phyloP scores from a whole-genome alignment of 78 protist species.

The Cavenderia fasciculata region DNA sequence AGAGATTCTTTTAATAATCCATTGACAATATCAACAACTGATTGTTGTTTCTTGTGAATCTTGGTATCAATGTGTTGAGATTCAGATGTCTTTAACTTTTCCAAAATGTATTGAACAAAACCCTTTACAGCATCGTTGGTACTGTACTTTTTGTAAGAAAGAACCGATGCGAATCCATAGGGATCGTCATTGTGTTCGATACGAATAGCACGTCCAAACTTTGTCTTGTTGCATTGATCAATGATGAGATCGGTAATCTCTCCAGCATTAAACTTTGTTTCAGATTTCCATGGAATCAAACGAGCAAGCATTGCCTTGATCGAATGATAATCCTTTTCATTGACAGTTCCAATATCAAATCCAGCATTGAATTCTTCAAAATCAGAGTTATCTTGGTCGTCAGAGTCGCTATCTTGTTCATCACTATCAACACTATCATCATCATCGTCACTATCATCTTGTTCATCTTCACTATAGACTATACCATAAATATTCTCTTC shows the following conservation, averaged over 20 bases:
- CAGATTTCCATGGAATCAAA: conserved; percentile 40
- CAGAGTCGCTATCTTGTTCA: background rate
- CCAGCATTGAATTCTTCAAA: conserved; percentile 27
- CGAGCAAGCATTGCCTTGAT: conserved; percentile 33
- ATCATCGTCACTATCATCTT: background rate
- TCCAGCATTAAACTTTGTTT: conserved; percentile 30
- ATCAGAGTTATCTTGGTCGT: background rate
- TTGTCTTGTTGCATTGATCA: conserved; percentile 22
- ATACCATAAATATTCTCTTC: background rate
- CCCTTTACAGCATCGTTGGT: conserved; percentile 19
- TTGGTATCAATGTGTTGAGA: background rate
- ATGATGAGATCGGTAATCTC: conserved; percentile 41
- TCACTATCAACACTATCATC: background rate
- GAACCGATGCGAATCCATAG: conserved; percentile 45
- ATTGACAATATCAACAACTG: background rate
- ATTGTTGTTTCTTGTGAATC: background rate
- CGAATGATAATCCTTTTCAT: conserved; percentile 47
- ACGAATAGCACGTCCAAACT: conserved; percentile 49
- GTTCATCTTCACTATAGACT: background rate
- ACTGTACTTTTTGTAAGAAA: conserved; percentile 15
- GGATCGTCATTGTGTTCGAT: conserved; percentile 56
- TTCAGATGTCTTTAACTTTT: background rate
- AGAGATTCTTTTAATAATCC: background rate
- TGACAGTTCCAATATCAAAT: conserved; percentile 38
- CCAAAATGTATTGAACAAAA: conserved; percentile 3